These are phyloP conservation scores for Ophiocordyceps polyrhachis-furcata DNA, from an alignment of 2,329 filamentous ascomycete genomes.

Conservation along the genomic window DNA sequence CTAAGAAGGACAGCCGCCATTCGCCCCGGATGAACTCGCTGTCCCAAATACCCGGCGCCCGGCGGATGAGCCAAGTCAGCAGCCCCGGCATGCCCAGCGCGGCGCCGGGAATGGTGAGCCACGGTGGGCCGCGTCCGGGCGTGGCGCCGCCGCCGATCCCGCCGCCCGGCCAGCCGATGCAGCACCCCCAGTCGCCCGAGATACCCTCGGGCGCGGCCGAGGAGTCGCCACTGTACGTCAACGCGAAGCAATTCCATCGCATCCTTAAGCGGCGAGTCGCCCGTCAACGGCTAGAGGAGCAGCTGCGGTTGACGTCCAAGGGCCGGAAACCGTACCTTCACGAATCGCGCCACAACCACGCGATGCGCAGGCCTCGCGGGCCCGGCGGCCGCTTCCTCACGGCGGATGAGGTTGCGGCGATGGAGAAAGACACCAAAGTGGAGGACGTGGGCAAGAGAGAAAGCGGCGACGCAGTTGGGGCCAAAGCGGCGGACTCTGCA, in stretches of 20 bases:
- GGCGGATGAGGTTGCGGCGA: constrained; percentile 81
- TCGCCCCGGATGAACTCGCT: constrained; percentile 57
- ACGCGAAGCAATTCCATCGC: constrained; percentile 95
- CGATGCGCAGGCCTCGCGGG: constrained; percentile 85
- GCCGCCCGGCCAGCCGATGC: constrained; percentile 43
- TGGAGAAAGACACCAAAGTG: constrained; percentile 47
- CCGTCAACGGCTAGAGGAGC: constrained; percentile 83
- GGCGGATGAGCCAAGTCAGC: constrained; percentile 59
- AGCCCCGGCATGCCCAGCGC: constrained; percentile 58
- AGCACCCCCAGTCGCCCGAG: constrained; percentile 60
- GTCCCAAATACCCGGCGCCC: constrained; percentile 33
- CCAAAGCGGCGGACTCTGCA: constrained; percentile 11
- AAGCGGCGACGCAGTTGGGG: constrained; percentile 6
- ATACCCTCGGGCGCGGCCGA: constrained; percentile 55
- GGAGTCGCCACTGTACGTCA: constrained; percentile 91
- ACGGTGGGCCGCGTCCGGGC: constrained; percentile 31
- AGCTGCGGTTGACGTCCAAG: constrained; percentile 79
- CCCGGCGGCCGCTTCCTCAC: constrained; percentile 92
- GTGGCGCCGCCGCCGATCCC: constrained; percentile 41
- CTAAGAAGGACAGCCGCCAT: constrained; percentile 51
- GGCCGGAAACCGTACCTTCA: constrained; percentile 93
- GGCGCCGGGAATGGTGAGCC: constrained; percentile 59
- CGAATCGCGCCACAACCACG: constrained; percentile 94
- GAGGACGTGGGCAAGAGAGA: constrained; percentile 15
- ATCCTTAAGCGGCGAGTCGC: constrained; percentile 90